Evolutionary conservation across 2,329 filamentous ascomycete species (phyloP), one percentile per base, ranked within the genome.

Genomic region (Cryphonectria carpinicola): DNA sequence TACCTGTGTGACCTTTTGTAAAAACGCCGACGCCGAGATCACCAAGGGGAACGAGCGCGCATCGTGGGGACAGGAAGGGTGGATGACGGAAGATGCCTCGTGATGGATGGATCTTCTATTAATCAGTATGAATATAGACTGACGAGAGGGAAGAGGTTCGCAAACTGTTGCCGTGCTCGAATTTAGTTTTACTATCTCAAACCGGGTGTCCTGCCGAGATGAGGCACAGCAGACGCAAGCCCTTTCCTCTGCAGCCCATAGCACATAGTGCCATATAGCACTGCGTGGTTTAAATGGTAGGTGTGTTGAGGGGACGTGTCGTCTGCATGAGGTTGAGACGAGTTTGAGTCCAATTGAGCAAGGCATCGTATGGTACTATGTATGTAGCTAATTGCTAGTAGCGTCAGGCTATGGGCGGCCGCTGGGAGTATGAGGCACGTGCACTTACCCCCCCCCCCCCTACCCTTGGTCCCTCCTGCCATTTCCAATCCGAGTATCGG

Each of bases 131-230:
- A 49, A 22, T 22, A 49, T 11, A 49, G 46, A 22, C 3, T 17
- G 17, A 49, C 43, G 17, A 49, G 22, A 13, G 43, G 22, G 32
- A 39, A 22, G 41, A 28, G 10, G 41, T 25, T 65, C 63, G 63
- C 63, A 65, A 65, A 65, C 63, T 65, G 14, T 49, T 65, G 63
- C 63, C 63, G 25, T 64, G 25, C 25, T 49, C 7, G 46, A 49
- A 49, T 35, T 35, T 25, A 65, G 19, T n/a, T n/a, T 3, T 49
- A 49, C n/a, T n/a, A 49, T n/a, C 22, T 49, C 46, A 6, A 7
- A 22, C 46, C 8, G 22, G 19, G 46, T n/a, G 7, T n/a, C 7
- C 46, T 49, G 46, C 46, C 46, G 46, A 49, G 46, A 22, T 49
- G 46, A n/a, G 46, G 46, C 46, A 49, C 46, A 49, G 46, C 46